Evolutionary conservation across 768 basidiomycete species (phyloP).

Genomic region (Dictyophora rubrovolvata): DNA sequence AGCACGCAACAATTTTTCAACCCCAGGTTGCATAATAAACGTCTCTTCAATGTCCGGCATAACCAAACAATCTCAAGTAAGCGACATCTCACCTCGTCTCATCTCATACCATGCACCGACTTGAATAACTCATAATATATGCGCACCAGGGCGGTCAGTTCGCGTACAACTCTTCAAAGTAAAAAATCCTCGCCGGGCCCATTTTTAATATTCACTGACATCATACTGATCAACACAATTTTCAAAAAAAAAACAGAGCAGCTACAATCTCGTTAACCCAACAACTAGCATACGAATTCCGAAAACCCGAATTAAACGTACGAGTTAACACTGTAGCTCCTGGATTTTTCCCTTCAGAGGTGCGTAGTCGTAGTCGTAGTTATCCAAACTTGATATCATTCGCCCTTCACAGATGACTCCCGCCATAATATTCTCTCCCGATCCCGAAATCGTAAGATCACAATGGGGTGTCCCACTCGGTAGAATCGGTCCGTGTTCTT

Average conservation of each 20-base stretch:
- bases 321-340: slow-evolving; percentile 10
- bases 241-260: neutral
- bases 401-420: slow-evolving; percentile 7
- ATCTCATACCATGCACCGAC: neutral
- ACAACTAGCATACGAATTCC: slow-evolving; percentile 10
- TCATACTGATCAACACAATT: neutral
- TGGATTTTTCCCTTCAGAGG: slow-evolving; percentile 10
- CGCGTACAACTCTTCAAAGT: slow-evolving; percentile 9
- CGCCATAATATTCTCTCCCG: neutral
- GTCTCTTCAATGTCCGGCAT: slow-evolving; percentile 10
- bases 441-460: neutral
- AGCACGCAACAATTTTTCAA: neutral
- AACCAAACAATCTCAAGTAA: slow-evolving; percentile 10
- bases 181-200: neutral
- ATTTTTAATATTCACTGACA: too few relatives aligned
- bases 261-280: slow-evolving; percentile 7
- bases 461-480: slow-evolving; percentile 6
- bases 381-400: neutral
- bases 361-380: neutral
- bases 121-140: neutral
- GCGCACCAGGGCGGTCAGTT: slow-evolving; percentile 8
- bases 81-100: too few relatives aligned
- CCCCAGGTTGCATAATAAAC: slow-evolving; percentile 7
- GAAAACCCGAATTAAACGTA: neutral
- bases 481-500: neutral